phyloP scores from a whole-genome alignment of 768 basidiomycete species.

The Suillus weaverae region DNA sequence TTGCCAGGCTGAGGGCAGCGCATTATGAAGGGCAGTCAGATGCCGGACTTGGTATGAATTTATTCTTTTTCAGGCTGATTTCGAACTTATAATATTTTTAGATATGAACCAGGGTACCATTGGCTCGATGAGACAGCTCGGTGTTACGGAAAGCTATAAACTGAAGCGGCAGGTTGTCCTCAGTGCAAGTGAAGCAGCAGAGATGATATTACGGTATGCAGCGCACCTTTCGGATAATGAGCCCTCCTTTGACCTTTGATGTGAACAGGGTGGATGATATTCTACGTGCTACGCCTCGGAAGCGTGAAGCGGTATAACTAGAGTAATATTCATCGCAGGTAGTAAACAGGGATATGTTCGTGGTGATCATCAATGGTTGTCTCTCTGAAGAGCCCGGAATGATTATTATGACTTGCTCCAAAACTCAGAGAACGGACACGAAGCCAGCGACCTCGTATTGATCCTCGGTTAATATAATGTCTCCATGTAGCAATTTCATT shows the following conservation, averaged over 20 bases:
- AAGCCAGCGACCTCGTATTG: too few species aligned
- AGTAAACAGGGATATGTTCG: background rate
- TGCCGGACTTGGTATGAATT: constrained; percentile 78
- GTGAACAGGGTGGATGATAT: constrained; percentile 83
- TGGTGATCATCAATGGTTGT: background rate
- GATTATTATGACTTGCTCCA: background rate
- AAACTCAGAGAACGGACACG: too few species aligned
- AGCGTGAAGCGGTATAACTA: constrained; percentile 71
- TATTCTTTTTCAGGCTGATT: background rate
- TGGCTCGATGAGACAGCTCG: constrained; percentile 82
- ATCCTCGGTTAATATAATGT: too few species aligned
- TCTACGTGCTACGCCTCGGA: constrained; percentile 82
- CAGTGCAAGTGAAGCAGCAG: constrained; percentile 95
- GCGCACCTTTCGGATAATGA: background rate
- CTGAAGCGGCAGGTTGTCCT: constrained; percentile 93
- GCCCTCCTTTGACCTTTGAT: constrained; percentile 11
- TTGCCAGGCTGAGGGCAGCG: constrained; percentile 84
- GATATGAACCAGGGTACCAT: background rate
- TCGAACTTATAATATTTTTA: constrained; percentile 28
- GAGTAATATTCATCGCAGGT: background rate
- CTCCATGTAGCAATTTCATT: too few species aligned
- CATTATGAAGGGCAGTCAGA: constrained; percentile 89
- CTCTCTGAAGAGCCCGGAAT: background rate
- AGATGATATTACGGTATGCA: constrained; percentile 93
- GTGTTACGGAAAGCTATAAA: constrained; percentile 96